Conservation (phyloP, 306 rosid species). For the Prinsepia uniflora region DNA sequence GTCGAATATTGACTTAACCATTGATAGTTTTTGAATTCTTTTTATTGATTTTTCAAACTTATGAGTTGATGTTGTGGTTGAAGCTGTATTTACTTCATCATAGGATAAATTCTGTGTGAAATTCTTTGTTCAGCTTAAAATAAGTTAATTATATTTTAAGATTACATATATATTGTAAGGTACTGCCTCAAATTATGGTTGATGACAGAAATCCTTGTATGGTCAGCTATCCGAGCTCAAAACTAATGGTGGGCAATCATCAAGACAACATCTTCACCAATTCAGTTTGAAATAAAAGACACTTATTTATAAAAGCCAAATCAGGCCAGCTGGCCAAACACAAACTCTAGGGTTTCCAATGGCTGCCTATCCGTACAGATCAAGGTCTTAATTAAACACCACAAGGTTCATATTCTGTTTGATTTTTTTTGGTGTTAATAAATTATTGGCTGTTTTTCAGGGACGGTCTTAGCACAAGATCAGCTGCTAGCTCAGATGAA, state of each 20-base stretch:
- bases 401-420: background rate
- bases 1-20: background rate
- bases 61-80: background rate
- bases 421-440: background rate
- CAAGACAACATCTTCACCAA: background rate
- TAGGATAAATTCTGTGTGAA: background rate
- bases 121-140: background rate
- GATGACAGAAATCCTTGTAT: background rate
- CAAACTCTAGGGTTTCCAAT: constrained; percentile 28
- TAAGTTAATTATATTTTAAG: background rate
- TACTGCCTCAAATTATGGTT: background rate
- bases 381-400: constrained; percentile 40
- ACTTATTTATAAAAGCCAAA: background rate
- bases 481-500: constrained; percentile 62
- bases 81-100: background rate
- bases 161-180: background rate
- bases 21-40: background rate
- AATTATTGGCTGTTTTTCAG: constrained; percentile 34
- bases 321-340: background rate
- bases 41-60: background rate
- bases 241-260: background rate
- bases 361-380: constrained; percentile 58
- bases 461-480: constrained; percentile 80
- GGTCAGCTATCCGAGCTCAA: background rate
- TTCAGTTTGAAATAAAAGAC: background rate